These are phyloP conservation scores for Phyllosticta capitalensis DNA, from an alignment of 2,329 filamentous ascomycete genomes.

Conservation along the genomic window DNA sequence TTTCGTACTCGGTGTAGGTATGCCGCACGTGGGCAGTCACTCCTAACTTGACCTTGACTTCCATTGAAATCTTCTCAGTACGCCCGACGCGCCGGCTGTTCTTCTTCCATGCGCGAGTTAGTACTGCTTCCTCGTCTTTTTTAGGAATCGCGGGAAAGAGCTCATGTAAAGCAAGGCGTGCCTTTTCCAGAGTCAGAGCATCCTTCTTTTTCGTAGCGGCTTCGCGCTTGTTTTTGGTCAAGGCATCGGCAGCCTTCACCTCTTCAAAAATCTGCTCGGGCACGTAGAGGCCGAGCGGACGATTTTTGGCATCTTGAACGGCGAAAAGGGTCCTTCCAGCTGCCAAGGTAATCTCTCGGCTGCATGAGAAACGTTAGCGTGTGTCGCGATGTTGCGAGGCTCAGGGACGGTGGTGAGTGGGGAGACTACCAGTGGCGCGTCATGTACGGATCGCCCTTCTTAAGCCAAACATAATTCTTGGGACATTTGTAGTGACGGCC, in stretches of 20 bases:
- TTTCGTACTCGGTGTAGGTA: constrained; percentile 39
- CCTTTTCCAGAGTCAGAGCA: constrained; percentile 16
- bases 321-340: constrained; percentile 3
- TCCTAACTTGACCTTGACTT: constrained; percentile 36
- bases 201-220: constrained; percentile 28
- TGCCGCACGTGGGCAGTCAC: constrained; percentile 44
- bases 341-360: background rate
- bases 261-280: constrained; percentile 29
- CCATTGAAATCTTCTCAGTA: constrained; percentile 29
- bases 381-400: background rate
- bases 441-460: constrained; percentile 34
- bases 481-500: constrained; percentile 14
- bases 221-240: constrained; percentile 32
- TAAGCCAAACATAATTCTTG: constrained; percentile 30
- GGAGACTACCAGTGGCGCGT: constrained; percentile 33
- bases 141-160: constrained; percentile 36
- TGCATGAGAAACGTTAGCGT: background rate
- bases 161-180: constrained; percentile 23
- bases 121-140: constrained; percentile 24
- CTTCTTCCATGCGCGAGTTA: constrained; percentile 38
- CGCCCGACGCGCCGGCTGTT: constrained; percentile 40
- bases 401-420: background rate
- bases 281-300: constrained; percentile 33
- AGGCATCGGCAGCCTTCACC: constrained; percentile 30
- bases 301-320: constrained; percentile 18